Conservation (phyloP, 1,139 yeast species). For the Candida albicans region DNA sequence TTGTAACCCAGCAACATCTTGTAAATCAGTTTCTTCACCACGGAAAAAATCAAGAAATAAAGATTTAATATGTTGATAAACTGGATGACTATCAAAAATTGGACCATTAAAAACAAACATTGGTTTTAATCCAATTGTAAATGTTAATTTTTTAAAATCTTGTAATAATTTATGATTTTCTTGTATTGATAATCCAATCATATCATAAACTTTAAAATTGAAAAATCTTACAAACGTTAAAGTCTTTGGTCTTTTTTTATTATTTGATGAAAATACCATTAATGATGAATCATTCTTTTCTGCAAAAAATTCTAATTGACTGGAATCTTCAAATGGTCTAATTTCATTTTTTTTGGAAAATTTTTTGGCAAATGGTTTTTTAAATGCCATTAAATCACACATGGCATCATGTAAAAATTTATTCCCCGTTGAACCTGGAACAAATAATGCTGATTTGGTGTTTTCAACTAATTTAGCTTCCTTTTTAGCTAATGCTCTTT, state of each 20-base stretch:
- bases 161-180: conserved; percentile 67
- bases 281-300: conserved; percentile 92
- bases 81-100: conserved; percentile 86
- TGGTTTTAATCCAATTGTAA: conserved; percentile 89
- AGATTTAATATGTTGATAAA: conserved; percentile 81
- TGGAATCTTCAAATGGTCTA: conserved; percentile 91
- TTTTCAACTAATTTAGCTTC: conserved; percentile 90
- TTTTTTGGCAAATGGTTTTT: conserved; percentile 88
- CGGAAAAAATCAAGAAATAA: conserved; percentile 88
- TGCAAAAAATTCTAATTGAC: conserved; percentile 83
- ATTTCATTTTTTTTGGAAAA: conserved; percentile 86
- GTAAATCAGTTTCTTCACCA: conserved; percentile 79
- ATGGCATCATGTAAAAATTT: conserved; percentile 83
- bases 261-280: conserved; percentile 76
- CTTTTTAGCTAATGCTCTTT: conserved; percentile 86
- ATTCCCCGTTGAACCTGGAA: conserved; percentile 84
- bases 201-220: conserved; percentile 86
- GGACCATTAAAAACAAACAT: conserved; percentile 94
- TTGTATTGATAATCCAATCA: conserved; percentile 83
- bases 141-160: conserved; percentile 80
- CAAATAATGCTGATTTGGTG: conserved; percentile 83
- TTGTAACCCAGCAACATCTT: conserved; percentile 94
- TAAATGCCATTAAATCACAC: conserved; percentile 86
- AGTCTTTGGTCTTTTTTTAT: conserved; percentile 92
- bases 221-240: conserved; percentile 86